These are phyloP conservation scores for Metarhizium album DNA, from an alignment of 2,329 filamentous ascomycete species.

Conservation along the genomic window DNA sequence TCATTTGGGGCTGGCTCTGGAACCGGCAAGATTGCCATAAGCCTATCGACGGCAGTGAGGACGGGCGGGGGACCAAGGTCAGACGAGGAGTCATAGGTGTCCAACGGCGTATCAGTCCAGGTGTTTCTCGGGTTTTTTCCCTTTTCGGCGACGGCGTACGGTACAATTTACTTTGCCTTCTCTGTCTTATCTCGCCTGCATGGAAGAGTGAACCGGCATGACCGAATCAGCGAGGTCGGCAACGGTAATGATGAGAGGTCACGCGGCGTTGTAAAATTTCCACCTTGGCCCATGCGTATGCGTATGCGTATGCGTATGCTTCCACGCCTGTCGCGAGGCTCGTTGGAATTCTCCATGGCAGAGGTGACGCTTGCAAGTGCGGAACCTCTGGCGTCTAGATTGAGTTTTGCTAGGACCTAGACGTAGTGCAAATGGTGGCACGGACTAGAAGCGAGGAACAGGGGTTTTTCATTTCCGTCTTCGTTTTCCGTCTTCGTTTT, in stretches of 20 bases:
- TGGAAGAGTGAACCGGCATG: not conserved
- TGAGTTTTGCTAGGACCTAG: not conserved
- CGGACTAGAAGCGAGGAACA: not conserved
- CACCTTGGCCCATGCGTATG: not conserved
- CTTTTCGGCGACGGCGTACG: slow-evolving; percentile 11
- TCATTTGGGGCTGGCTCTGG: slow-evolving; percentile 31
- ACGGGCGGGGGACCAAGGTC: slow-evolving; percentile 26
- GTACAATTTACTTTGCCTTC: not conserved
- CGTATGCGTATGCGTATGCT: too few relatives aligned
- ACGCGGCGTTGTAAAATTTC: not conserved
- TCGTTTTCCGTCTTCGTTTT: not conserved
- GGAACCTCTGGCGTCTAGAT: not conserved
- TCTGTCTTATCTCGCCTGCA: not conserved
- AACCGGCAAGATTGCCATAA: slow-evolving; percentile 46
- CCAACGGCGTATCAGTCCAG: not conserved
- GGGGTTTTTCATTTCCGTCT: not conserved
- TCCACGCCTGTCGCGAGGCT: not conserved
- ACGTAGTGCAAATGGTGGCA: not conserved
- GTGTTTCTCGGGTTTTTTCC: not conserved
- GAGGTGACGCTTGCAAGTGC: not conserved
- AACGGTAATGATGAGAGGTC: not conserved
- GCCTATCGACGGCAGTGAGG: slow-evolving; percentile 37
- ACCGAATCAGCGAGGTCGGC: not conserved
- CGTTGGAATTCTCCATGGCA: not conserved
- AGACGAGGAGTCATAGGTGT: slow-evolving; percentile 26